phyloP scores from a whole-genome alignment of 2,329 filamentous ascomycete genomes.

The Calonectria hongkongensis region DNA sequence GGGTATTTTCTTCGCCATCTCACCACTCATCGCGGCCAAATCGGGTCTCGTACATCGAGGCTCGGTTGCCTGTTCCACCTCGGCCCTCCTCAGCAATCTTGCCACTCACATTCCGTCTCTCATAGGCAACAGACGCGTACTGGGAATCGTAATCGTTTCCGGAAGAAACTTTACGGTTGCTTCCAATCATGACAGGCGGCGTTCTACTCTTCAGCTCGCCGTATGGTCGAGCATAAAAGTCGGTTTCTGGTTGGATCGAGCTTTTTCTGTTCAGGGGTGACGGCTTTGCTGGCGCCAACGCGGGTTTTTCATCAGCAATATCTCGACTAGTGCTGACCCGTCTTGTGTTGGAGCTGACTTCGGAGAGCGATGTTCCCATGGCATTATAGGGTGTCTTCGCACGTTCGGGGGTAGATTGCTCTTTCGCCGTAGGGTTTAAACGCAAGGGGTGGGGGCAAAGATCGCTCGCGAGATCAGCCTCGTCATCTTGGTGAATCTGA shows the following conservation, averaged over 20 bases:
- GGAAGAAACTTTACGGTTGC: slow-evolving; percentile 73
- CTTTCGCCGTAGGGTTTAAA: slow-evolving; percentile 65
- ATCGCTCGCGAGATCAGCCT: slow-evolving; percentile 50
- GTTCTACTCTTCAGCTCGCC: slow-evolving; percentile 73
- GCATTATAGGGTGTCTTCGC: slow-evolving; percentile 50
- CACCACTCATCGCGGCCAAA: slow-evolving; percentile 29
- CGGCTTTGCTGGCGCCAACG: slow-evolving; percentile 38
- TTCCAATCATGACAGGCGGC: slow-evolving; percentile 72
- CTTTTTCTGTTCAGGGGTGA: slow-evolving; percentile 58
- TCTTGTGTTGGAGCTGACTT: slow-evolving; percentile 67
- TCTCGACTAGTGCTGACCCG: slow-evolving; percentile 66
- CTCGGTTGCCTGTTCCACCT: slow-evolving; percentile 59
- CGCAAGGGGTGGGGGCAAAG: slow-evolving; percentile 72
- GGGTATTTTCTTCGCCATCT: slow-evolving; percentile 9
- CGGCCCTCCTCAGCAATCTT: slow-evolving; percentile 84
- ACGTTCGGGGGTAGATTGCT: slow-evolving; percentile 43
- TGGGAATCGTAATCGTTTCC: slow-evolving; percentile 72
- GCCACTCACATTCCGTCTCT: slow-evolving; percentile 80
- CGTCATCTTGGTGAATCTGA: slow-evolving; percentile 52
- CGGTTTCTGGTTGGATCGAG: slow-evolving; percentile 69
- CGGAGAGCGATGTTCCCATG: slow-evolving; percentile 61
- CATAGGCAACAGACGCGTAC: slow-evolving; percentile 58
- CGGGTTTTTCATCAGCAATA: slow-evolving; percentile 64
- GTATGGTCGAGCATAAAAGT: slow-evolving; percentile 75
- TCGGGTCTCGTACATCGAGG: slow-evolving; percentile 42